phyloP scores from a whole-genome alignment of 179 eudicot genomes.

The Nepenthes alata region DNA sequence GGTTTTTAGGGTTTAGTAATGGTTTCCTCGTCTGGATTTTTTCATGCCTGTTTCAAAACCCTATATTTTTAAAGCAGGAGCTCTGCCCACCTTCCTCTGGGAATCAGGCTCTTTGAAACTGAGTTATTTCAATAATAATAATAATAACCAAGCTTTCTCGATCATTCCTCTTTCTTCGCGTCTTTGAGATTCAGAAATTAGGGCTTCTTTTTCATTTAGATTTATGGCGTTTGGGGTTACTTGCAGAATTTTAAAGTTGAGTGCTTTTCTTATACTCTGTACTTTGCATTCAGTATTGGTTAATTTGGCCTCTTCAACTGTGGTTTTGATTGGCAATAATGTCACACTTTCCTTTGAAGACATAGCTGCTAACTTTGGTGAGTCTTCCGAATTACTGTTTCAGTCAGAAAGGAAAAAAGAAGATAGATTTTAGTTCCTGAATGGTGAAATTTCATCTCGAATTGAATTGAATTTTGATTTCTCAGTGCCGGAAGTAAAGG shows the following conservation, averaged over 20 bases:
- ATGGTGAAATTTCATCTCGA: neutral
- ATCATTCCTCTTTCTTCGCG: neutral
- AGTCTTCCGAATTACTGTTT: slow-evolving; percentile 1
- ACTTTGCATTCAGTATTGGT: neutral
- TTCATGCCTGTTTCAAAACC: slow-evolving; percentile 3
- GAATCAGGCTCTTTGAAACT: neutral
- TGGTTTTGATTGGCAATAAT: slow-evolving; percentile 5
- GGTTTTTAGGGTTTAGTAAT: slow-evolving; percentile 6
- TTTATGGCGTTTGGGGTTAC: too few relatives aligned
- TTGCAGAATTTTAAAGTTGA: too few relatives aligned
- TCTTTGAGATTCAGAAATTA: neutral
- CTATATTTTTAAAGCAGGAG: neutral
- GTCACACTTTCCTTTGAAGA: slow-evolving; percentile 7
- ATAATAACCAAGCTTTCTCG: too few relatives aligned
- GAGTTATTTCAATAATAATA: neutral
- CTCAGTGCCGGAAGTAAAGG: slow-evolving; percentile 52
- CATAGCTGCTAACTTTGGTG: slow-evolving; percentile 6
- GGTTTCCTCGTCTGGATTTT: slow-evolving; percentile 4
- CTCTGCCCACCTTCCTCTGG: neutral
- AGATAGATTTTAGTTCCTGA: neutral
- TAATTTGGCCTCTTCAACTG: slow-evolving; percentile 3
- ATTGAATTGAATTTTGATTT: neutral
- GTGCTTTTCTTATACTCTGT: neutral
- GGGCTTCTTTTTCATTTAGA: neutral
- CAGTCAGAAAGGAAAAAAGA: too few relatives aligned